A percentile compares a stretch with the other conserved stretches of the same genome.
phyloP scores from a whole-genome alignment of 257 asterid species.

The Vinca minor region DNA sequence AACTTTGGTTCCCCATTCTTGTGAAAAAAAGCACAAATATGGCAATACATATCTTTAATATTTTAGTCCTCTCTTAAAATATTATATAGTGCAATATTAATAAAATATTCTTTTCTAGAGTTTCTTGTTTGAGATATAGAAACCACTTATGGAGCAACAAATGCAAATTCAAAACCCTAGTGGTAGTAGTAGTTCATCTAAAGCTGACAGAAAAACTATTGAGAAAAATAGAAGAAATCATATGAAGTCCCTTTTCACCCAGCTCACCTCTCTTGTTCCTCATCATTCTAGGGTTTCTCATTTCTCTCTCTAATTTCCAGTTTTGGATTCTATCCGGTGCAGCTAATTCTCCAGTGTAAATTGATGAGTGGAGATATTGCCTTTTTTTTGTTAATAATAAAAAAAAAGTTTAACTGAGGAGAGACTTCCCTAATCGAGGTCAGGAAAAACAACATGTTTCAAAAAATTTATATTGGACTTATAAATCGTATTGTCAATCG shows the following conservation, averaged over 20 bases:
- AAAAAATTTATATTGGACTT: too few species aligned
- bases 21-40: neutral
- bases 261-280: conserved; percentile 53
- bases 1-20: neutral
- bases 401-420: too few species aligned
- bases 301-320: neutral
- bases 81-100: neutral
- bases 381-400: too few species aligned
- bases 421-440: too few species aligned
- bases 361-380: too few species aligned
- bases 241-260: conserved; percentile 49
- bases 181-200: conserved; percentile 28
- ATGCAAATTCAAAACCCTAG: too few species aligned
- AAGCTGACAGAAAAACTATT: conserved; percentile 53
- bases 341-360: too few species aligned
- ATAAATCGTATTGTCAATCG: too few species aligned
- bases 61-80: neutral
- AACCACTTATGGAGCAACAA: conserved; percentile 24
- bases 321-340: too few species aligned
- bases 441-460: too few species aligned
- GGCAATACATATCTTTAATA: neutral
- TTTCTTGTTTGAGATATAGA: neutral
- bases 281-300: conserved; percentile 41
- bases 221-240: conserved; percentile 63
- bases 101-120: neutral